Evolutionary conservation across 371 early-diverging fungal species (phyloP).

Genomic region (Spiromyces aspiralis): DNA sequence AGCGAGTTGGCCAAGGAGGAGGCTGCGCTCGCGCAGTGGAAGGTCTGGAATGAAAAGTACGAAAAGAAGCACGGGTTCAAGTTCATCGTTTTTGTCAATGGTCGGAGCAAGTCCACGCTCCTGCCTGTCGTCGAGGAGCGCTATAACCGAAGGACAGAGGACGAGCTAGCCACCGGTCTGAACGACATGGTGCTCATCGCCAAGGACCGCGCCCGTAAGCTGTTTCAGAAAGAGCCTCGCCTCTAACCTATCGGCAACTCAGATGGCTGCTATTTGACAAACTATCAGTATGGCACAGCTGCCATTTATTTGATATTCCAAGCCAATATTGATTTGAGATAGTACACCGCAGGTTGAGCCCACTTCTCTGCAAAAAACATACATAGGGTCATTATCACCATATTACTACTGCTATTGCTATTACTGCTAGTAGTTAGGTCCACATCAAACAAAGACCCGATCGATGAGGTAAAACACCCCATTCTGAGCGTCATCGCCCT

Average conservation of each 20-base stretch:
- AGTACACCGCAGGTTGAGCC: too few species aligned
- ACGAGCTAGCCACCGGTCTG: constrained; percentile 45
- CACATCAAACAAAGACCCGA: not conserved
- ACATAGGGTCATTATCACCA: too few species aligned
- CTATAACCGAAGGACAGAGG: constrained; percentile 26
- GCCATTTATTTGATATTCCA: too few species aligned
- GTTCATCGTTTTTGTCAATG: constrained; percentile 80
- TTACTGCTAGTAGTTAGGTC: too few species aligned
- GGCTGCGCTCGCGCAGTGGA: constrained; percentile 33
- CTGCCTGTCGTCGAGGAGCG: constrained; percentile 54
- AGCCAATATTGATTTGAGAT: too few species aligned
- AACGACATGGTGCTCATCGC: constrained; percentile 62
- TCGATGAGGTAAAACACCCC: not conserved
- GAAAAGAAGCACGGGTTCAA: constrained; percentile 73
- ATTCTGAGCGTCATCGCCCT: not conserved
- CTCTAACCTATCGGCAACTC: not conserved
- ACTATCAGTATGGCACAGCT: too few species aligned
- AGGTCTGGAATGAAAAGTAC: constrained; percentile 50
- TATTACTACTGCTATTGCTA: too few species aligned
- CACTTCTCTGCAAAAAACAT: too few species aligned
- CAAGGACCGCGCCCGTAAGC: constrained; percentile 51
- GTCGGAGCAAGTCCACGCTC: constrained; percentile 48
- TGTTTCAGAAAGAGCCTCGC: constrained; percentile 12
- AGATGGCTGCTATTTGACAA: too few species aligned
- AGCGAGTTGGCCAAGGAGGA: constrained; percentile 24